These are phyloP conservation scores for Aulographum hederae DNA, from an alignment of 2,329 filamentous ascomycete species.

Conservation along the genomic window DNA sequence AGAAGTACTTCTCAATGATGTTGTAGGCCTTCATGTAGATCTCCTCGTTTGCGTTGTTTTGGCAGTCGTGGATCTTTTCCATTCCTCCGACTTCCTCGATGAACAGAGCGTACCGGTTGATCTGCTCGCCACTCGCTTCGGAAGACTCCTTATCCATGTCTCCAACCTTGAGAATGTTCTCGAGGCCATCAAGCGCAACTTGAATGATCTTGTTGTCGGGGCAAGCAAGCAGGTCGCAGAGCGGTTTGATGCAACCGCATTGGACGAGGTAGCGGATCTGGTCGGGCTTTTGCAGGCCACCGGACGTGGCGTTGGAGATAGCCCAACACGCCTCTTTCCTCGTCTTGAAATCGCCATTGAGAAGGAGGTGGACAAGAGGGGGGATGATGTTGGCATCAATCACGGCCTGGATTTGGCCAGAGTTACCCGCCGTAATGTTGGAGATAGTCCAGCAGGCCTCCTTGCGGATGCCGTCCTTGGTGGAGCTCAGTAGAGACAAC, in stretches of 20 bases:
- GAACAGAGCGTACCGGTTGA: constrained; percentile 95
- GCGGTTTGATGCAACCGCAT: constrained; percentile 90
- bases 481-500: constrained; percentile 84
- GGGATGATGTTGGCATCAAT: constrained; percentile 95
- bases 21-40: constrained; percentile 99
- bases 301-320: constrained; percentile 95
- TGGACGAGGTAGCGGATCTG: constrained; percentile 91
- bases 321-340: constrained; percentile 99
- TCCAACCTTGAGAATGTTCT: constrained; percentile 99
- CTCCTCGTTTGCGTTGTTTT: constrained; percentile 99
- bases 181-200: constrained; percentile 87
- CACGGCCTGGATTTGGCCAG: constrained; percentile 89
- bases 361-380: constrained; percentile 85
- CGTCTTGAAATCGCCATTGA: constrained; percentile 96
- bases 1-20: constrained; percentile 99
- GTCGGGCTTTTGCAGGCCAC: constrained; percentile 94
- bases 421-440: constrained; percentile 97
- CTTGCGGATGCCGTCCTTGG: constrained; percentile 97
- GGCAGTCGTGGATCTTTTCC: constrained; percentile 99
- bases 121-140: constrained; percentile 47
- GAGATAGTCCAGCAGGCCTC: constrained; percentile 99
- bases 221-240: constrained; percentile 87
- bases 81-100: constrained; percentile 98
- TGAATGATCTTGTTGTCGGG: constrained; percentile 99
- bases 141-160: constrained; percentile 93